Base-by-base conservation (phyloP, 306 rosid genomes). In the Malus domestica region DNA sequence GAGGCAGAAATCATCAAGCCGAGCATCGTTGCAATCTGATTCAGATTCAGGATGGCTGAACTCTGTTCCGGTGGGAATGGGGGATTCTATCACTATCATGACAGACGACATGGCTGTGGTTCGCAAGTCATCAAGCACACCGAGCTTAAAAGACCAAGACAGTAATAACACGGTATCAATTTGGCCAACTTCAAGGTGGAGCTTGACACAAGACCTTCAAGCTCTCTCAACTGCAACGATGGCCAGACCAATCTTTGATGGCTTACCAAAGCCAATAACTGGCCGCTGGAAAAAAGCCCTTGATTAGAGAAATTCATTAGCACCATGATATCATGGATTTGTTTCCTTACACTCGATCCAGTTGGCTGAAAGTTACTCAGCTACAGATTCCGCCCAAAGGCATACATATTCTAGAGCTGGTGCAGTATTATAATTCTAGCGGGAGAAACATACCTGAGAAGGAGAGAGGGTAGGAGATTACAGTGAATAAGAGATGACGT, bases 231-330 rank as follows among this genome's bases (percentile, higher is more conserved):
- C 58, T 35, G 87, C 83, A 75, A 80, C 92, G 58, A 88, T 88
- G 45, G 27, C 87, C 10, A 88, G 79, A 74, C 97, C 93, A 52
- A 86, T 92, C 51, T 92, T 92, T 68, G 93, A 92, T 78, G 97
- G 97, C 83, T 83, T 92, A 71, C 96, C 97, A 8, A 90, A 87
- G 30, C 96, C 97, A 11, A 90, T 92, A 38, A 75, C 88, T 4
- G 93, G 97, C 59, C 93, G 96, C 76, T 70, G 92, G 85, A 92
- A 92, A 71, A 78, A 93, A 38, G 97, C 97, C 79, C 93, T 92
- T 55, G 97, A 92, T 86, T 90, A 89, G 86, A 78, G 73, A 68
- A 82, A 72, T 35, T 35, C 65, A 75, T 75, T 61, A 68, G 25
- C 59, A 69, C 73, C 46, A 45, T 72, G 16, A 73, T 77, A 52